Base-by-base conservation (phyloP, 2,329 filamentous ascomycete genomes). In the Ceratocystis harringtonii region DNA sequence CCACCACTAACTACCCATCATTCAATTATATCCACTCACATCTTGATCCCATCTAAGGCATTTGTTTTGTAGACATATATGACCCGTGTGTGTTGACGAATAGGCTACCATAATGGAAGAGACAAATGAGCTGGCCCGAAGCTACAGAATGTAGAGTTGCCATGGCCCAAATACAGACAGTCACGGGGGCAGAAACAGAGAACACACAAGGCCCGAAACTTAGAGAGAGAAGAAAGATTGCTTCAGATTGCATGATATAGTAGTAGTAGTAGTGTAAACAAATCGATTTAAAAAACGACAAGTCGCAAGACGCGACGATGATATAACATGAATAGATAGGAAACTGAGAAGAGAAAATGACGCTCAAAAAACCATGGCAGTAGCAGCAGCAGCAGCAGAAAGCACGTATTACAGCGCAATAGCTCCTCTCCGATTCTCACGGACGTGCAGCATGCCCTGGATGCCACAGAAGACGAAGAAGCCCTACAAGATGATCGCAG, bases 401-500 rank as follows among this genome's bases (percentile, higher is more conserved):
- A 41, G 22, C 25, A 45, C 65, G 69, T 64, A 67, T 75, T 75
- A 81, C 73, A 96, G 79, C 68, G 88, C 84, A 77, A 96, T 96
- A 68, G 90, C 88, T 69, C 92, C 92, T 73, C 88, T 82, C 30
- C 61, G 32, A 76, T 84, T 90, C 75, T 92, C 87, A 75, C 90
- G 86, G 71, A 90, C 77, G 76, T 97, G 91, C 68, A 96, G 81
- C 72, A 88, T 84, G 69, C 91, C 92, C 75, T 97, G 92, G 70
- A 92, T 84, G 66, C 87, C 89, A 76, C 92, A 97, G 78, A 95
- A 96, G 62, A 95, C 81, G 66, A 96, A 83, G 80, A 97, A 97
- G 19, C 81, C 85, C 92, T 95, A 69, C 22, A 25, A 30, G 28
- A 19, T 12, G 25, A 58, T 17, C n/a, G 28, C 22, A 25, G 28